These are phyloP conservation scores for Hysterium pulicare DNA, from an alignment of 2,329 filamentous ascomycete genomes.

Conservation along the genomic window DNA sequence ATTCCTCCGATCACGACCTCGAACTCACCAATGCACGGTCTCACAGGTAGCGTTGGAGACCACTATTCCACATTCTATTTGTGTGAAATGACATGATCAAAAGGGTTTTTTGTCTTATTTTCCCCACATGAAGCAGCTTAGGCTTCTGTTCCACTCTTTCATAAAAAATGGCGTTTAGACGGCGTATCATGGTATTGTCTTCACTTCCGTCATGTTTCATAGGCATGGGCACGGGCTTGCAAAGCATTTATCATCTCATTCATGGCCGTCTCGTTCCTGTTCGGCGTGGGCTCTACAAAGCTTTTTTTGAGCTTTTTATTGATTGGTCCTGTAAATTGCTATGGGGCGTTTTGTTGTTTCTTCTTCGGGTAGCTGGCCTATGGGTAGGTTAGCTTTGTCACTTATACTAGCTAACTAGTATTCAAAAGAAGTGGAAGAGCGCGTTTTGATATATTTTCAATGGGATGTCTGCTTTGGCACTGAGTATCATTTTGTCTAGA, in stretches of 20 bases:
- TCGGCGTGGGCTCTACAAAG: slow-evolving; percentile 1
- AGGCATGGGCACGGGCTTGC: slow-evolving; percentile 1
- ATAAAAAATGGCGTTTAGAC: too few relatives aligned
- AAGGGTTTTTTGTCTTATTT: not conserved
- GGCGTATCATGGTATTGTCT: not conserved
- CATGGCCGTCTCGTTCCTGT: not conserved
- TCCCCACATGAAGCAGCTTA: not conserved
- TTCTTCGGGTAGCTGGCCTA: not conserved
- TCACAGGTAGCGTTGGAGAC: not conserved
- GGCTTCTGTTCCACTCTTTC: slow-evolving; percentile 1
- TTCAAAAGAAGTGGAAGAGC: not conserved
- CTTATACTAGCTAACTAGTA: not conserved
- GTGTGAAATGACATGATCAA: not conserved
- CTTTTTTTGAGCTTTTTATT: too few relatives aligned
- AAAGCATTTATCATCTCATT: not conserved
- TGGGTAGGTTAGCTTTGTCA: not conserved
- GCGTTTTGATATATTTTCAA: not conserved
- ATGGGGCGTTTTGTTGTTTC: not conserved
- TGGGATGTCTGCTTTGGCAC: not conserved
- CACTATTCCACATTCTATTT: not conserved
- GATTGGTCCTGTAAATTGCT: not conserved
- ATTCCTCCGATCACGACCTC: not conserved
- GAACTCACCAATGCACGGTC: not conserved
- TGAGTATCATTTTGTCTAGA: too few relatives aligned
- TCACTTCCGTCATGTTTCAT: not conserved